Conservation (phyloP, 2,329 filamentous ascomycete species). For the Colletotrichum phormii region DNA sequence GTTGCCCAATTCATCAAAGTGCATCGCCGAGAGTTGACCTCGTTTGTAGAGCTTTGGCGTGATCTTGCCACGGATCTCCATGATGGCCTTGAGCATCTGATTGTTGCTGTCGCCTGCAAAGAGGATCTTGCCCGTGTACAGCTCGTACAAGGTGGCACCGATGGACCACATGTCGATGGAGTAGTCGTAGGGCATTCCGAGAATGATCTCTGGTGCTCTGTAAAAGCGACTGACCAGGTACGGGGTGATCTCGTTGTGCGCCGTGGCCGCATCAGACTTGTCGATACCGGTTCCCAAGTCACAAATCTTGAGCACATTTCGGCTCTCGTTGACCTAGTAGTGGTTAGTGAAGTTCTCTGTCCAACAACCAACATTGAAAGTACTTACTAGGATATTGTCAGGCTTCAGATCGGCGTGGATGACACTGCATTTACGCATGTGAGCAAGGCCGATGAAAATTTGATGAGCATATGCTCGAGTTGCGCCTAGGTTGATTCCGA, state of each 20-base stretch:
- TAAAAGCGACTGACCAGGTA: constrained; percentile 98
- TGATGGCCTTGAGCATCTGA: constrained; percentile 96
- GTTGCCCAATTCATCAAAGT: constrained; percentile 87
- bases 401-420: constrained; percentile 97
- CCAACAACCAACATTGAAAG: not conserved
- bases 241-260: constrained; percentile 85
- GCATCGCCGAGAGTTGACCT: constrained; percentile 78
- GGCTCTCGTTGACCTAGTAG: constrained; percentile 77
- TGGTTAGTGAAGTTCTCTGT: constrained; percentile 41
- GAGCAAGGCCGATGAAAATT: constrained; percentile 88
- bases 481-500: constrained; percentile 89
- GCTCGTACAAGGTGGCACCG: constrained; percentile 94
- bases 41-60: constrained; percentile 89
- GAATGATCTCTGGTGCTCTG: constrained; percentile 94
- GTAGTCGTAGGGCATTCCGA: constrained; percentile 96
- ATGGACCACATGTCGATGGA: constrained; percentile 98
- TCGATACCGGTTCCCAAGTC: constrained; percentile 97
- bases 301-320: constrained; percentile 91
- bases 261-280: constrained; percentile 79
- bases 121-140: constrained; percentile 97
- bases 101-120: constrained; percentile 98
- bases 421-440: constrained; percentile 92
- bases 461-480: constrained; percentile 92
- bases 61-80: constrained; percentile 94
- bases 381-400: constrained; percentile 87